Conservation (phyloP, 352 stramenopile species). For the Phytopythium delawarense region DNA sequence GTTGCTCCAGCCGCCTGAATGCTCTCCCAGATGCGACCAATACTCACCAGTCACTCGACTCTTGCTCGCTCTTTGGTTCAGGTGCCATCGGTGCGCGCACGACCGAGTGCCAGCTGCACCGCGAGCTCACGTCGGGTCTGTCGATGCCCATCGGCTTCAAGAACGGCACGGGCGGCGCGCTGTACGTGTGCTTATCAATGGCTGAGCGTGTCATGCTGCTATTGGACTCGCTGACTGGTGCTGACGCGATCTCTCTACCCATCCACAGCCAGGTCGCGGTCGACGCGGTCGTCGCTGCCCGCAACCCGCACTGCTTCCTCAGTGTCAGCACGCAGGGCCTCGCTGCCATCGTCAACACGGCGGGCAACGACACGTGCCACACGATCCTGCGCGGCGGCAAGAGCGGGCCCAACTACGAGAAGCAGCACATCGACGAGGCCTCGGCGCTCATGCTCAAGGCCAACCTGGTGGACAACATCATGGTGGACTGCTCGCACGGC, state of each 20-base stretch:
- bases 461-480: slow-evolving; percentile 79
- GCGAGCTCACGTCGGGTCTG: slow-evolving; percentile 85
- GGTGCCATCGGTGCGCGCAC: slow-evolving; percentile 85
- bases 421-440: slow-evolving; percentile 77
- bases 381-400: slow-evolving; percentile 87
- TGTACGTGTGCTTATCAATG: slow-evolving; percentile 23
- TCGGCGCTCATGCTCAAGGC: slow-evolving; percentile 82
- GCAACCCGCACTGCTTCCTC: slow-evolving; percentile 86
- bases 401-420: slow-evolving; percentile 80
- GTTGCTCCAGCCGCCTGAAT: too few relatives aligned
- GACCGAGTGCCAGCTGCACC: slow-evolving; percentile 88
- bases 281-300: slow-evolving; percentile 76
- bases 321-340: slow-evolving; percentile 85
- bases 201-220: background rate
- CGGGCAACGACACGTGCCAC: slow-evolving; percentile 86
- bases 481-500: slow-evolving; percentile 90
- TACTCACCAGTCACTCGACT: background rate
- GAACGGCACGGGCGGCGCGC: slow-evolving; percentile 84
- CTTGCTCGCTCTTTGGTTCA: background rate
- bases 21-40: background rate
- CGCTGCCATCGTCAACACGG: slow-evolving; percentile 84
- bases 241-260: background rate
- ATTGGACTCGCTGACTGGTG: background rate
- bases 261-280: slow-evolving; percentile 67
- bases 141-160: slow-evolving; percentile 92